Percentiles rank a stretch among this genome's conserved stretches.
Evolutionary conservation across 139 green algal genomes (phyloP).

Genomic region (Trebouxia sp.): DNA sequence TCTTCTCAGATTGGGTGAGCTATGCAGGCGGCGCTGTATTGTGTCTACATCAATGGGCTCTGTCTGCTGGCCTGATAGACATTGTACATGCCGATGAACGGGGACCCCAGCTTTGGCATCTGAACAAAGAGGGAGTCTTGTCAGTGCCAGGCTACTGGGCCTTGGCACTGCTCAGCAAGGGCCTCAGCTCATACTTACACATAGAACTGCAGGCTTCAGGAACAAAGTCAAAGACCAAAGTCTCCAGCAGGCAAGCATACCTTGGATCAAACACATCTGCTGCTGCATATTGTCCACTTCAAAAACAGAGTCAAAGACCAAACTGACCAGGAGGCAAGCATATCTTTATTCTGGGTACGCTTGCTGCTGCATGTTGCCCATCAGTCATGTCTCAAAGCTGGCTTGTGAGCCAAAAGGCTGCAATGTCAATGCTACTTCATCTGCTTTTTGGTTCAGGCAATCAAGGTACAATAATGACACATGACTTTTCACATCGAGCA

Average conservation of each 20-base stretch:
- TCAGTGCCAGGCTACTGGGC: constrained; percentile 73
- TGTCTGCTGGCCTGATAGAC: constrained; percentile 21
- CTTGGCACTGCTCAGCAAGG: constrained; percentile 55
- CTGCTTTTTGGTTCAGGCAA: no score
- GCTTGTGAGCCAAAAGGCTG: no score
- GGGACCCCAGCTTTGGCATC: constrained; percentile 35
- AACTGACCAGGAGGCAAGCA: no score
- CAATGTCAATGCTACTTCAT: no score
- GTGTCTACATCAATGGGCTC: background rate
- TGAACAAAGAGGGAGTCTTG: constrained; percentile 87
- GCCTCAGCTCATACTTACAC: constrained; percentile 4
- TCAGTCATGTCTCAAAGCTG: no score
- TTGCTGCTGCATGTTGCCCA: background rate
- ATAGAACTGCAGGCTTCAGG: background rate
- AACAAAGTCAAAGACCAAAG: background rate
- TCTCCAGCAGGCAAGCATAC: background rate
- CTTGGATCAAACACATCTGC: no score
- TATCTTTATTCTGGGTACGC: no score
- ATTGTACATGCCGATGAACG: constrained; percentile 50
- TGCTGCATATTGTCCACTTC: no score
- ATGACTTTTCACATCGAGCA: no score
- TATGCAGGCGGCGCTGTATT: background rate
- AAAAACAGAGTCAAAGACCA: no score
- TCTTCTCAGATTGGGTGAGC: background rate
- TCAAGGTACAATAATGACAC: no score